Conservation (phyloP, 2,329 filamentous ascomycete species). For the Curvularia hawaiiensis region DNA sequence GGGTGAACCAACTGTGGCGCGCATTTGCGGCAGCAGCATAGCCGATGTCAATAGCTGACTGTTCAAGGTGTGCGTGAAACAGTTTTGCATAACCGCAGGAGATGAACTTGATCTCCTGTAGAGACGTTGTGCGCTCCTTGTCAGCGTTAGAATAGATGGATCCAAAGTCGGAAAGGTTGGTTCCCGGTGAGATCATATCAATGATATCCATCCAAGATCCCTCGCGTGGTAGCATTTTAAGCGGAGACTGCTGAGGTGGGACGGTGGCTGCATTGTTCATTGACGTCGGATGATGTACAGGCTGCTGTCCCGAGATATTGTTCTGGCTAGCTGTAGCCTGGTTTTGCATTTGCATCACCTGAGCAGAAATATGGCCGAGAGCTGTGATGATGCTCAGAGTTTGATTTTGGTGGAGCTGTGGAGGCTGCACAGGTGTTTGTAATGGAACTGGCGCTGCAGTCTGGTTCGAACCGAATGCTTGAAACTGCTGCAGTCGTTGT, state of each 20-base stretch:
- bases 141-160: conserved; percentile 42
- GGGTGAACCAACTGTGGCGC: conserved; percentile 32
- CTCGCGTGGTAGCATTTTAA: conserved; percentile 42
- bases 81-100: conserved; percentile 67
- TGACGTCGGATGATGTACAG: conserved; percentile 7
- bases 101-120: conserved; percentile 57
- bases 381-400: conserved; percentile 12
- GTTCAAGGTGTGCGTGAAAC: conserved; percentile 36
- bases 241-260: conserved; percentile 38
- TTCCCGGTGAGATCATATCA: conserved; percentile 56
- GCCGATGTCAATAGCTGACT: conserved; percentile 39
- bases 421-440: conserved; percentile 2
- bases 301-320: conserved; percentile 1
- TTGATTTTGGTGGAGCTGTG: conserved; percentile 3
- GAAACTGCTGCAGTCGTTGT: conserved; percentile 12
- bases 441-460: conserved; percentile 1
- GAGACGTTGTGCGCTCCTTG: conserved; percentile 34
- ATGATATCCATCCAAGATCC: conserved; percentile 59
- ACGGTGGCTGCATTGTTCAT: conserved; percentile 4
- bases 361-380: conserved; percentile 8
- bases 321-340: conserved; percentile 1
- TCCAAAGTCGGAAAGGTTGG: conserved; percentile 50
- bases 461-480: background rate
- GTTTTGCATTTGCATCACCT: conserved; percentile 15
- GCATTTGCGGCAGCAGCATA: conserved; percentile 10